Evolutionary conservation across 352 stramenopile species (phyloP), one percentile per base, ranked within the genome.

Genomic region (Phytophthora idaei): DNA sequence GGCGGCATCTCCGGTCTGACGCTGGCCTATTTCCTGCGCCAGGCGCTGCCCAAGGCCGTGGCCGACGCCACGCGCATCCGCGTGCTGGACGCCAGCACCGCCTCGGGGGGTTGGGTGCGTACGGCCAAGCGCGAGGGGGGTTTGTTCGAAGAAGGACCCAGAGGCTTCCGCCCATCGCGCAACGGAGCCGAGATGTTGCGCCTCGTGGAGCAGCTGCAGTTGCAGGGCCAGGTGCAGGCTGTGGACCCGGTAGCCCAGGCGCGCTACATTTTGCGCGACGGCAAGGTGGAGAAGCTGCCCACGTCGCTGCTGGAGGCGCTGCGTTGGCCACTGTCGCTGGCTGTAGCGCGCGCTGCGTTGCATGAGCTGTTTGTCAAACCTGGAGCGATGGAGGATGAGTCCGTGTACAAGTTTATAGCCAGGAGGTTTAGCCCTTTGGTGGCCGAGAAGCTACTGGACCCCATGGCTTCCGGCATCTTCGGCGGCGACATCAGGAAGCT

Each of bases 161-260:
- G 90, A 55, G 87, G 87, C 51, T 96, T 97, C 50, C 85, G 90
- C 1, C 90, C 90, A 27, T 93, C 84, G 41, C 84, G 85, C 59
- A 96, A 94, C 41, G 90, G 90, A 27, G 75, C 87, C 42, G 85
- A 95, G 69, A 93, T 95, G 74, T 70, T 97, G 61, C 81, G 81
- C 2, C 77, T 97, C 12, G 81, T 96, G 27, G 87, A 96, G 70
- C 64, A 94, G 60, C 76, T 97, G 12, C 36, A 77, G 10, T 72
- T 97, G 8, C 67, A 95, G 54, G 28, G 66, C 4, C 57, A 91
- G 42, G 87, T 95, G 81, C 71, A 81, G 39, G 76, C 81, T 0
- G 83, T 93, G 39, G 79, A 87, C 39, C 77, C 80, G 2, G 61
- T 75, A 0, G 85, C 88, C 8, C 83, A 87, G 29, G 69, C 84